These are phyloP conservation scores for Odonthalia washingtoniensis DNA, from an alignment of 31 red algal genomes.

Conservation along the genomic window DNA sequence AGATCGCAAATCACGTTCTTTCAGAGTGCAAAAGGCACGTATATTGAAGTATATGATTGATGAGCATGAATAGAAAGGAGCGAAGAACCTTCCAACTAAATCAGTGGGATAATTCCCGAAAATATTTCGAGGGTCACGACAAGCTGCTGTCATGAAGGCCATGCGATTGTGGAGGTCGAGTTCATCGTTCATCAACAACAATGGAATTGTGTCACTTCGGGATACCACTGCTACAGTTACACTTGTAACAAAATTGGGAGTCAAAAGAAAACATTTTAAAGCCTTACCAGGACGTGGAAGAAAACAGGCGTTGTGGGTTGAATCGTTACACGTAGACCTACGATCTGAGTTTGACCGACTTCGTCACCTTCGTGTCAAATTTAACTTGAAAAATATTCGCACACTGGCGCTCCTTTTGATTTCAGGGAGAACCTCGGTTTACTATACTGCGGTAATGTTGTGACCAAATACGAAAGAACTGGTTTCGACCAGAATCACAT, in stretches of 20 bases:
- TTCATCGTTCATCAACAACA: too few relatives aligned
- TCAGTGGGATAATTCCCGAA: too few relatives aligned
- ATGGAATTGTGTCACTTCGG: too few relatives aligned
- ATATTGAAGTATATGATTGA: too few relatives aligned
- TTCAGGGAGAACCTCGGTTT: neutral
- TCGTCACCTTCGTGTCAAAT: slow-evolving; percentile 23
- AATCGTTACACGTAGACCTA: slow-evolving; percentile 18
- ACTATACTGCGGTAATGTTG: neutral
- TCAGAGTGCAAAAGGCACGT: too few relatives aligned
- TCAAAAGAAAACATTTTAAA: slow-evolving; percentile 29
- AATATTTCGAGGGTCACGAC: too few relatives aligned
- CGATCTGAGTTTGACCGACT: slow-evolving; percentile 42
- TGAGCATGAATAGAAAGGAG: too few relatives aligned
- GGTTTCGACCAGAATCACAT: neutral
- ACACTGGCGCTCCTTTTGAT: neutral
- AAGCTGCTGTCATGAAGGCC: too few relatives aligned
- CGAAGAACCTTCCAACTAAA: too few relatives aligned
- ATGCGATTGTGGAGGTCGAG: too few relatives aligned
- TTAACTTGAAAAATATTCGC: neutral
- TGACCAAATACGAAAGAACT: neutral
- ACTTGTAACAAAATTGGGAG: neutral
- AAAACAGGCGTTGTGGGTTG: neutral
- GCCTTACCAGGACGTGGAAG: neutral
- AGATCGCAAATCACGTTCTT: too few relatives aligned
- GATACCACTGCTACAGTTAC: neutral